Conservation (phyloP, 257 asterid genomes). For the Ilex asprella region DNA sequence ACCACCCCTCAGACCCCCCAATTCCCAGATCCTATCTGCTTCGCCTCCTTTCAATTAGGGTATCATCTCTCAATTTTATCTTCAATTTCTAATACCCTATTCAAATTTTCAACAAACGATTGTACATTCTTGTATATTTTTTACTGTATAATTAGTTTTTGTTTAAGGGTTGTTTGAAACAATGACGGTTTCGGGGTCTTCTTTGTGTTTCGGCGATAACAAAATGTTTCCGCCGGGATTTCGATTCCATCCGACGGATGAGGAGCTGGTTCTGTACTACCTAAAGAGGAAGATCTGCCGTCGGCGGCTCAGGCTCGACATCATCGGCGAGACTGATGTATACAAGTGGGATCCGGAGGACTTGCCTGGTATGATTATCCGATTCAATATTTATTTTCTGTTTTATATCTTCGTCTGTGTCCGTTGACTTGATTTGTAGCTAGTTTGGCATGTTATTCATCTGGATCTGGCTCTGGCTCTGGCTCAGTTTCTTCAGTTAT, state of each 20-base stretch:
- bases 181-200: slow-evolving; percentile 23
- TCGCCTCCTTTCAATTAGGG: too few species aligned
- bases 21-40: too few species aligned
- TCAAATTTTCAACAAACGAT: too few species aligned
- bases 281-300: slow-evolving; percentile 71
- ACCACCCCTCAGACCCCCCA: too few species aligned
- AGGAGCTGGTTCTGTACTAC: slow-evolving; percentile 70
- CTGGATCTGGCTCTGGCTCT: too few species aligned
- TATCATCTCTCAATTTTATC: too few species aligned
- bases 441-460: not conserved
- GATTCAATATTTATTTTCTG: not conserved
- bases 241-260: slow-evolving; percentile 91
- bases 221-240: slow-evolving; percentile 70
- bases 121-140: too few species aligned
- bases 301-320: slow-evolving; percentile 40
- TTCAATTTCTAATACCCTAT: too few species aligned
- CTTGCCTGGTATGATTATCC: slow-evolving; percentile 49
- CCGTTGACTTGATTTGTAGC: not conserved
- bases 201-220: slow-evolving; percentile 25
- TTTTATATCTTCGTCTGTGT: not conserved
- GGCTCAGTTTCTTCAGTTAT: too few species aligned
- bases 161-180: not conserved
- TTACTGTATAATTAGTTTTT: too few species aligned
- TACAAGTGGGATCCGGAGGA: slow-evolving; percentile 89
- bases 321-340: slow-evolving; percentile 66